Base-by-base conservation (phyloP, 345 rosid species). In the Tarenaya hassleriana region DNA sequence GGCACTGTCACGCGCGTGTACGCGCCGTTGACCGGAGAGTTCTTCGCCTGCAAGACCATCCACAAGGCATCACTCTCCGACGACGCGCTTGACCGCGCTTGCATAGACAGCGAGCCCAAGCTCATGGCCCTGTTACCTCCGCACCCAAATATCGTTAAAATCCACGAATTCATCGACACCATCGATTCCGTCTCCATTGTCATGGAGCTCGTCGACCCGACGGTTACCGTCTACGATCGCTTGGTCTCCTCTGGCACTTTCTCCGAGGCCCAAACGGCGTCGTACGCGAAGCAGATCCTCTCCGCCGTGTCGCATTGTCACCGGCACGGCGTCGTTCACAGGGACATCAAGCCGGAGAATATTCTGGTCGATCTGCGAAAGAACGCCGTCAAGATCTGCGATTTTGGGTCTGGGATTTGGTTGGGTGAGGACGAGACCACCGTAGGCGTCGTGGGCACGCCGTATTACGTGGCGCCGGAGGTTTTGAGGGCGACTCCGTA, bases 401-500 rank as follows among this genome's bases (percentile, higher is more conserved):
- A 91, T 57, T 87, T 84, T 17, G 96, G 96, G 1, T 87, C 81
- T 0, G 87, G 88, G 1, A 67, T 54, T 41, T 72, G 73, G 78
- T 57, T 73, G 9, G 34, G 52, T 1, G 64, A 61, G n/a, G 77
- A 69, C 7, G 71, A 69, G 46, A 33, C 45, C 4, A 50, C 69
- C 4, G 63, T 16, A 10, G 95, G 92, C 0, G 63, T 84, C 1
- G 94, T 84, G 7, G 90, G 98, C 1, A 91, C 90, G 59, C 98
- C 90, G 29, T 84, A 91, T 10, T 87, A 87, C 37, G 88, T 84
- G n/a, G 94, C 90, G 29, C 90, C 90, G 35, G 98, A 91, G 80
- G 83, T 87, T 52, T 39, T 87, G 38, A 46, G 59, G 68, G 96
- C 95, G 5, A 56, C 56, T 29, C 61, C 67, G 10, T 84, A 84